phyloP scores from a whole-genome alignment of 805 yeast genomes.

The Candida railenensis region DNA sequence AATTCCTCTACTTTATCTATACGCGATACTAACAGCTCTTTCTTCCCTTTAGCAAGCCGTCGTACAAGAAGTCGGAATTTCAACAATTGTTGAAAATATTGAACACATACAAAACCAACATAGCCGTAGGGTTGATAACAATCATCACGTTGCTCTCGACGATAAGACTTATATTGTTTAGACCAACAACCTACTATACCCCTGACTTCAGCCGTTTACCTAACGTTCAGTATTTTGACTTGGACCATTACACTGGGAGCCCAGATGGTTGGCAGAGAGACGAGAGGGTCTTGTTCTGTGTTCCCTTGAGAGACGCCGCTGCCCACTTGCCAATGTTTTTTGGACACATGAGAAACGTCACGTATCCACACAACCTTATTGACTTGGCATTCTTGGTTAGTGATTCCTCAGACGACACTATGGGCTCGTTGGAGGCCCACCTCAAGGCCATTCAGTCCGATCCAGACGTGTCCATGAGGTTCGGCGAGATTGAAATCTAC shows the following conservation, averaged over 20 bases:
- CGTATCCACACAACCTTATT: conserved; percentile 84
- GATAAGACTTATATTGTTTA: conserved; percentile 11
- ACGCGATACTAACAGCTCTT: too few relatives aligned
- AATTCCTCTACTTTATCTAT: too few relatives aligned
- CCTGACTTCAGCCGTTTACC: conserved; percentile 31
- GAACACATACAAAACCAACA: background rate
- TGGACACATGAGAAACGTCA: conserved; percentile 71
- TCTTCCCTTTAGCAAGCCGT: background rate
- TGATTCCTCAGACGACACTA: conserved; percentile 86
- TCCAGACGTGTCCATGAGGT: conserved; percentile 58
- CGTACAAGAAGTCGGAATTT: background rate
- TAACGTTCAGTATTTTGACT: conserved; percentile 68
- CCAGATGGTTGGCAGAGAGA: conserved; percentile 75
- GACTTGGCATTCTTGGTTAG: conserved; percentile 84
- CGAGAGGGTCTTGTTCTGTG: conserved; percentile 80
- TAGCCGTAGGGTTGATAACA: background rate
- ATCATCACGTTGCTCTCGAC: background rate
- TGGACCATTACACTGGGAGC: conserved; percentile 62
- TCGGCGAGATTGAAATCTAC: conserved; percentile 82
- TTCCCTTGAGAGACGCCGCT: conserved; percentile 91
- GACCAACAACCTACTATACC: conserved; percentile 19
- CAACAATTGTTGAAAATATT: background rate
- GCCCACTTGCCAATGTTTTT: conserved; percentile 88
- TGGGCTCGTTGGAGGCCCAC: conserved; percentile 60
- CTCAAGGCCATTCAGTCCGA: conserved; percentile 65